A percentile compares a stretch with the other conserved stretches of the same genome.
Conservation (phyloP, 176 grass and related monocot genomes). For the sorghum (Sorghum bicolor) region DNA sequence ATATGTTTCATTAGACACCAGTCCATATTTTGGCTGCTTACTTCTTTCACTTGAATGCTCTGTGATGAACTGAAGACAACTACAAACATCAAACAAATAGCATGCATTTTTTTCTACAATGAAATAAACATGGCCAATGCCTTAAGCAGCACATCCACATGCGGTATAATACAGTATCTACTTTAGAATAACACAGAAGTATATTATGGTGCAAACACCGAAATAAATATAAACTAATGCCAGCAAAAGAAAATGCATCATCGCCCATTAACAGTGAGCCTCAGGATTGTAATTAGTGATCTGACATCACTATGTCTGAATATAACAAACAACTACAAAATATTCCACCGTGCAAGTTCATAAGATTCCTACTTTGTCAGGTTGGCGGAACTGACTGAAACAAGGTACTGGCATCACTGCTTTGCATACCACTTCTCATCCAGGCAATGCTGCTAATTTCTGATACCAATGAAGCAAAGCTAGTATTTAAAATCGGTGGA, state of each 20-base stretch:
- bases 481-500: constrained; percentile 58
- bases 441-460: constrained; percentile 98
- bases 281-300: constrained; percentile 13
- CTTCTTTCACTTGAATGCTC: neutral
- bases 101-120: neutral
- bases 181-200: neutral
- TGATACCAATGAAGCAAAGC: constrained; percentile 69
- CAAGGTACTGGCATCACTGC: constrained; percentile 40
- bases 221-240: constrained; percentile 9
- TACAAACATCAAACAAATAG: constrained; percentile 11
- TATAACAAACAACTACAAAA: neutral
- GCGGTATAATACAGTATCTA: neutral
- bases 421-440: constrained; percentile 81
- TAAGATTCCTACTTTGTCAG: constrained; percentile 21
- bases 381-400: constrained; percentile 44
- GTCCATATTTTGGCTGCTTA: neutral
- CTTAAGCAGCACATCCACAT: neutral
- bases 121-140: neutral
- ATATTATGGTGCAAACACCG: neutral
- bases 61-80: neutral
- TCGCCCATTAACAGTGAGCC: neutral
- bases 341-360: constrained; percentile 31
- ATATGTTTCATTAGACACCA: neutral
- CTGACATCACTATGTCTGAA: constrained; percentile 15
- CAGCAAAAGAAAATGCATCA: neutral